Conservation (phyloP, 108 stramenopile genomes). For the Heterococcus sp. region DNA sequence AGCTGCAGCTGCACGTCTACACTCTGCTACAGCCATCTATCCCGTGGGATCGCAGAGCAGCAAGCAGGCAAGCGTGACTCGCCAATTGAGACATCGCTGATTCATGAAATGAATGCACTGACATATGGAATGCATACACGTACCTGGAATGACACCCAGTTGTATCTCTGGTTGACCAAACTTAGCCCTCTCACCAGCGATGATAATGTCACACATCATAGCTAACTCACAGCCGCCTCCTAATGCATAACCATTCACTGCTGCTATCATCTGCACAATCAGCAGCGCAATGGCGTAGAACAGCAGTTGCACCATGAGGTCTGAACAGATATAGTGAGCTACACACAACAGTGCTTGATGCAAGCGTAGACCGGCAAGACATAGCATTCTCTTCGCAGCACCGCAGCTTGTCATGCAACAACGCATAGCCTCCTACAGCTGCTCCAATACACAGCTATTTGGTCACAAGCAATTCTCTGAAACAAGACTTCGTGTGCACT, state of each 20-base stretch:
- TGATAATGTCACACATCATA: slow-evolving; percentile 97
- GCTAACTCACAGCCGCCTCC: slow-evolving; percentile 98
- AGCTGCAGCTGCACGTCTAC: no score
- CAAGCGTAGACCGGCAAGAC: not conserved
- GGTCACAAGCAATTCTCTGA: not conserved
- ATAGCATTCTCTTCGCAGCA: not conserved
- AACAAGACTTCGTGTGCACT: not conserved
- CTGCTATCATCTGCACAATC: slow-evolving; percentile 71
- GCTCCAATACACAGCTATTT: not conserved
- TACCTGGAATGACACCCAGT: slow-evolving; percentile 89
- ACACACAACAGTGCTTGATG: not conserved
- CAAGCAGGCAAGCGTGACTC: no score
- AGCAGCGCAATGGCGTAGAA: not conserved
- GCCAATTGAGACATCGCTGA: no score
- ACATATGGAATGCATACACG: not conserved
- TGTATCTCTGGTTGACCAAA: slow-evolving; percentile 98
- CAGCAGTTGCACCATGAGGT: not conserved
- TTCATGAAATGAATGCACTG: slow-evolving; percentile 4
- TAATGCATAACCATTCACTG: slow-evolving; percentile 93
- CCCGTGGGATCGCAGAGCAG: no score
- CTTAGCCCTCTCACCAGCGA: slow-evolving; percentile 84
- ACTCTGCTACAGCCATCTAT: no score
- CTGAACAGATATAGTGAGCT: not conserved
- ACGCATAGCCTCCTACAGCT: not conserved
- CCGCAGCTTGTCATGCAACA: not conserved